Evolutionary conservation across 805 yeast genomes (phyloP), one percentile per base, ranked within the genome.

Genomic region (Brettanomyces bruxellensis): DNA sequence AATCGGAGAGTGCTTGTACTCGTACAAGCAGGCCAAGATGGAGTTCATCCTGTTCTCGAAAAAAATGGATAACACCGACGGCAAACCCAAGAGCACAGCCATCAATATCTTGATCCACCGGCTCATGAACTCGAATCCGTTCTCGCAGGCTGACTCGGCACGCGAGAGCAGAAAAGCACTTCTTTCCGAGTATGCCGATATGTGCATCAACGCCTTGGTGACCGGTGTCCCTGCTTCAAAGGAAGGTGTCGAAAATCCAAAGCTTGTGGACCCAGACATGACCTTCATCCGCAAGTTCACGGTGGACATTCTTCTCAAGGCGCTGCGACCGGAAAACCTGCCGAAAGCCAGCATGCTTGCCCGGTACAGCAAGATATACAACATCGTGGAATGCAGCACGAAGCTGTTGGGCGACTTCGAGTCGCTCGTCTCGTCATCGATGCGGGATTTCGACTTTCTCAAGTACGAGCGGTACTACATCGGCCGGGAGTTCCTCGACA

Each of bases 11-110:
- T 64, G 88, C 6, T 62, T 90, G 6, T 76, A 81, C 2, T 85
- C 96, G 2, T 90, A 89, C 59, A 83, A 81, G 50, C 82, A 81
- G 50, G 78, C 89, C 44, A 90, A 90, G 60, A 72, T 85, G 43
- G 96, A 89, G 55, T 84, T 90, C 55, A 66, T 89, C 47, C 81
- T 91, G 0, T 90, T 78, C 54, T 79, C 91, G 2, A 83, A 81
- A 68, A 79, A 81, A 59, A 45, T 60, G 49, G 49, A 46, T 56
- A 45, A 56, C 13, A 44, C 47, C 3, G 41, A 49, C 1, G 76
- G 67, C 12, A 86, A 81, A 55, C 95, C 95, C 2, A 72, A 91
- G 28, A 71, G 87, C 0, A 83, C 95, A 0, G 81, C 91, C 1
- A 62, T 90, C 50, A 86, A 88, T 58, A 78, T 86, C 53, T 73